Evolutionary conservation across 768 basidiomycete species (phyloP), one percentile per base, ranked within the genome.

Genomic region (Tricholoma matsutake): DNA sequence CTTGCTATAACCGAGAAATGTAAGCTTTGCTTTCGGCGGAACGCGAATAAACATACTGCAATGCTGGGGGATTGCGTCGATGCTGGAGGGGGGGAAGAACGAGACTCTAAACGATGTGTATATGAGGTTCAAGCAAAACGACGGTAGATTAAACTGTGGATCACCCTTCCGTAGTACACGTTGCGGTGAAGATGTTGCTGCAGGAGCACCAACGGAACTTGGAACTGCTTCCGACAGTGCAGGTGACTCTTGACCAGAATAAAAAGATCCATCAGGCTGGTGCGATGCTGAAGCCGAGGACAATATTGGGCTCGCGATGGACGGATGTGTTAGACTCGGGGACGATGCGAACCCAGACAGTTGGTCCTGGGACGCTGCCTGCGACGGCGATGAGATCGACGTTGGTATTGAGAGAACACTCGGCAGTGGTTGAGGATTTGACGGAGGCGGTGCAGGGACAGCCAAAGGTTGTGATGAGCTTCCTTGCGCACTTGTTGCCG

Each of bases 291-390:
- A 84, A 13, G 90, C 88, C 25, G 83, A 91, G 16, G 91, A 92
- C 56, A 92, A 67, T 78, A 92, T 86, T 0, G 91, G 91, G 64
- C 91, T 94, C 59, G 89, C 88, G 54, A 88, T 79, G 5, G 92
- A 92, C 39, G 85, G 87, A 73, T 93, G 91, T n/a, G 92, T 93
- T 58, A 93, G 76, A 70, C 91, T 94, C 29, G 92, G 91, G 8
- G 92, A 92, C 0, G 89, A 85, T 11, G 85, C 74, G 32, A 77
- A 70, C 32, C 78, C 76, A 32, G 81, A 76, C 52, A 76, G 72
- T 13, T 81, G 79, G 57, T 79, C 79, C 45, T 76, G 69, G 37
- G 76, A 63, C 51, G 73, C 58, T 39, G 77, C 43, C 49, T 64
- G 71, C 41, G 76, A 52, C 22, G 72, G 59, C 39, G 76, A 66